Base-by-base conservation (phyloP, 2,329 filamentous ascomycete genomes). In the Botrytis pseudocinerea region DNA sequence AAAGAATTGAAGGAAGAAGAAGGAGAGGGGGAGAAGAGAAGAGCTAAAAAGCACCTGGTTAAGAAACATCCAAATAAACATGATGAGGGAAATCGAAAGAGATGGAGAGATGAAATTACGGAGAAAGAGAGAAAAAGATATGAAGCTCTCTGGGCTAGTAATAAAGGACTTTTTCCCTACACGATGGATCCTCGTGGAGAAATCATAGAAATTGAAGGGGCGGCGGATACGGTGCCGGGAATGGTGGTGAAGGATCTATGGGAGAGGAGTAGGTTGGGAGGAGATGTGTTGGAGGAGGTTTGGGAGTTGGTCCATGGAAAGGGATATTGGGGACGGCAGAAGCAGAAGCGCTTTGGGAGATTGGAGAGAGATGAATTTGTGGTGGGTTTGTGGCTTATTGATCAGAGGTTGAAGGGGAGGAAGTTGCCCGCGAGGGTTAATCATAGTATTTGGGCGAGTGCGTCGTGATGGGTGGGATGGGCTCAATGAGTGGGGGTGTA, bases 81-180 rank as follows among this genome's bases (percentile, higher is more conserved):
- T 78, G 90, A 93, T 77, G 93, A 95, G 80, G 93, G 91, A 0
- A 87, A 91, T 6, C 87, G 93, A 28, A 91, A 89, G 78, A 88
- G 92, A 10, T 96, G 93, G 93, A 88, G 92, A 60, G 92, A 95
- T 76, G 86, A 89, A 74, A 88, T 96, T 60, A 93, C 91, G 0
- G 87, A 89, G 65, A 85, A 89, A 8, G 92, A 96, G 79, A 85
- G 92, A n/a, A 92, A 92, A 79, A 87, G 93, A 1, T 96, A 96
- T 81, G 93, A 95, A 81, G 93, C 92, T 3, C 88, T 96, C 1
- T 96, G 93, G 92, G 93, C 93, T 1, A 93, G 92, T 60, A 96
- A 96, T 78, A 89, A 90, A 66, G 93, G 93, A 0, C 73, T 89
- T 0, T 82, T 88, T 14, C 46, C 51, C 7, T 91, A 89, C 2